Base-by-base conservation (phyloP, 345 rosid species). In the Abelmoschus esculentus region DNA sequence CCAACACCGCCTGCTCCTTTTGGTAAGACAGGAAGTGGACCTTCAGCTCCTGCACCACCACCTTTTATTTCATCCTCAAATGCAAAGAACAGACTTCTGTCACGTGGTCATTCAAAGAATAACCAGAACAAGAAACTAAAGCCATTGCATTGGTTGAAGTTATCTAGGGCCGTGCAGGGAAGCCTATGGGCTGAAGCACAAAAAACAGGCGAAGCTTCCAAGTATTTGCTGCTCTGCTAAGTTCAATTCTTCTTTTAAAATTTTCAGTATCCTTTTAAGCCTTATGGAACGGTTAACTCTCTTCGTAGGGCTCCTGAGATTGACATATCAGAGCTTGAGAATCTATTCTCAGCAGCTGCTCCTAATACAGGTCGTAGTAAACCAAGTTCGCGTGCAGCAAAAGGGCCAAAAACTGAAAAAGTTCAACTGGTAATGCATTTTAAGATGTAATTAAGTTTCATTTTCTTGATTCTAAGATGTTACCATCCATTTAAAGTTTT, bases 101-200 rank as follows among this genome's bases (percentile, higher is more conserved):
- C 90, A 34, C 98, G 96, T 26, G 72, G 86, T 73, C 77, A 76
- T 80, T 77, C 79, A 44, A 91, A 76, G 81, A 81, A 67, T 67
- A 68, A 80, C 68, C 87, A 86, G 62, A 64, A 82, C 63, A 93
- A 91, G 76, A 93, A 93, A 82, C 79, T 93, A 72, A 93, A 93
- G 83, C 97, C 98, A 11, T 78, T 90, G 82, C 98, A 93, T 81
- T 93, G 98, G 98, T 79, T 93, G 84, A 93, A 93, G 81, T 73
- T 93, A 69, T 79, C 92, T 60, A 93, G 91, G 86, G 97, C 97
- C 22, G 95, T 91, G 17, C 89, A 86, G 73, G 98, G 98, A 78
- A 93, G 98, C 79, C 81, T 93, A 70, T 93, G 98, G 98, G 98
- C 97, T 50, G 98, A 93, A 81, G 76, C 98, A 64, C 96, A 87